Conservation (phyloP, 106 monocot species). For the Ottelia alismoides region DNA sequence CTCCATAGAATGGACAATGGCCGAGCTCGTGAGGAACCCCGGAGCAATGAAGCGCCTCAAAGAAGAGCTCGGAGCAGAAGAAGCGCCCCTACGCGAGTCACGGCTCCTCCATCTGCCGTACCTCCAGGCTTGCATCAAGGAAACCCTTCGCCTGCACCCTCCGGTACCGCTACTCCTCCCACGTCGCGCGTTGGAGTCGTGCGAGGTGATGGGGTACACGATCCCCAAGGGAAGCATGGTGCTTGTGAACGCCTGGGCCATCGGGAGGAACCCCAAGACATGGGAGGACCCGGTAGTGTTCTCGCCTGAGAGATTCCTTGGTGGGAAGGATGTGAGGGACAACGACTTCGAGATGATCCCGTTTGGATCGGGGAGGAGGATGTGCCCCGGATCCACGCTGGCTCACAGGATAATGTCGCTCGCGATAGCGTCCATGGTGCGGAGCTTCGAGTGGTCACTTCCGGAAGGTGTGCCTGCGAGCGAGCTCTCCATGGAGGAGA, state of each 20-base stretch:
- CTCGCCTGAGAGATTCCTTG: conserved; percentile 28
- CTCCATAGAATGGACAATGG: conserved; percentile 22
- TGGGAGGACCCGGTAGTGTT: conserved; percentile 26
- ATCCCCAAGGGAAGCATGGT: conserved; percentile 18
- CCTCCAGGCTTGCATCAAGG: conserved; percentile 20
- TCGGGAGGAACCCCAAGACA: conserved; percentile 12
- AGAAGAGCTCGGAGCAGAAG: not conserved
- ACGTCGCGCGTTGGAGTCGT: conserved; percentile 5
- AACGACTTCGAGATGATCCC: conserved; percentile 21
- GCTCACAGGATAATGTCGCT: not conserved
- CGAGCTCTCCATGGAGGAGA: conserved; percentile 11
- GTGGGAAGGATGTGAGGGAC: conserved; percentile 5
- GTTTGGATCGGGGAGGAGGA: conserved; percentile 13
- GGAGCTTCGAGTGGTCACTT: conserved; percentile 7
- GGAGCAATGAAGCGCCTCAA: not conserved
- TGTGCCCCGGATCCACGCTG: conserved; percentile 6
- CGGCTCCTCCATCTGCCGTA: conserved; percentile 12
- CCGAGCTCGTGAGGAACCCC: conserved; percentile 14
- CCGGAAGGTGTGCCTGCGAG: not conserved
- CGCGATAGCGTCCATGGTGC: conserved; percentile 3
- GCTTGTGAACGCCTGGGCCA: conserved; percentile 26
- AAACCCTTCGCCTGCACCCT: conserved; percentile 21
- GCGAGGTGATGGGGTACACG: conserved; percentile 16
- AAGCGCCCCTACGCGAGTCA: not conserved
- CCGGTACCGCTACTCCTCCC: conserved; percentile 34